Base-by-base conservation (phyloP, 2,329 filamentous ascomycete species). In the Botrytis squamosa region DNA sequence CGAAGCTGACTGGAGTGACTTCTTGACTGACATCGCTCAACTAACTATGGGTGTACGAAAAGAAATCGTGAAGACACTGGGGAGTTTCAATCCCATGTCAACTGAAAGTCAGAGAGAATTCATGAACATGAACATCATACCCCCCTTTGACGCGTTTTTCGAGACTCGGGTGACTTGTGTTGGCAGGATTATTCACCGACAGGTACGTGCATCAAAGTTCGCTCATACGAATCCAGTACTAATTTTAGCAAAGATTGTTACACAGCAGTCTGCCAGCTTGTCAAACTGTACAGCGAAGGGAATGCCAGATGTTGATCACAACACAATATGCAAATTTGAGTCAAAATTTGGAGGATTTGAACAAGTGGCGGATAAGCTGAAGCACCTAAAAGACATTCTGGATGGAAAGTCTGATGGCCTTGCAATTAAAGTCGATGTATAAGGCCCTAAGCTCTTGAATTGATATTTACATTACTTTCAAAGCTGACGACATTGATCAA, bases 281-380 rank as follows among this genome's bases (percentile, higher is more conserved):
- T 40, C 7, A 33, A n/a, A 25, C 1, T 40, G 46, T 52, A 55
- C 10, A 22, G 44, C 59, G 29, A 12, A 9, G 14, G 22, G 20
- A 40, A 55, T 55, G 9, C 14, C 25, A 38, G 46, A 38, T 38
- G 38, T 63, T 25, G 40, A 70, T 29, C 57, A 70, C 42, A 49
- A 36, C n/a, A 46, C 68, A 14, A 71, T 38, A 33, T 71, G 68
- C n/a, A 62, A 63, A 38, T 71, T 46, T 16, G 68, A 71, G 16
- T 42, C 25, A 36, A 71, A 63, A 25, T 60, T 42, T n/a, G 46
- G 49, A 38, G 52, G 66, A 33, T 66, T 66, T 49, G 9, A 33
- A 29, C 64, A 66, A 49, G 42, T 66, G 33, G 64, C 29, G 40
- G n/a, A 66, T 9, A 66, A 66, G 64, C 22, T 66, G 16, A 36